Evolutionary conservation across 805 yeast species (phyloP).

Genomic region (Schizosaccharomyces pombe): DNA sequence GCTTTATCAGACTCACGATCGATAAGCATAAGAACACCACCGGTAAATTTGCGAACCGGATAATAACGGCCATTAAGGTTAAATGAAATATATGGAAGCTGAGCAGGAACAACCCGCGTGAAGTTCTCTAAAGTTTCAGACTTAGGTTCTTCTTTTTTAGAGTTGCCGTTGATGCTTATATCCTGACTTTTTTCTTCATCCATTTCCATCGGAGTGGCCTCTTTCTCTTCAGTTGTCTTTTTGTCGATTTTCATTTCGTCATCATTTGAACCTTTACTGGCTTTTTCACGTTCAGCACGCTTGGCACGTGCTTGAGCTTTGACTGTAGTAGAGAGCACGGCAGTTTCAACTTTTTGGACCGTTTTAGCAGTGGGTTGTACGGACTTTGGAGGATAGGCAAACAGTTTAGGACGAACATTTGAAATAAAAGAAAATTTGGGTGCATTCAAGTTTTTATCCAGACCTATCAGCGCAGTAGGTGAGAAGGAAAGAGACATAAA

Average conservation of each 20-base stretch:
- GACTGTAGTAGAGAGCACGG: slow-evolving; percentile 80
- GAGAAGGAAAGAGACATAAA: slow-evolving; percentile 76
- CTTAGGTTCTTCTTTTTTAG: slow-evolving; percentile 11
- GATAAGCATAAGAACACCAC: slow-evolving; percentile 16
- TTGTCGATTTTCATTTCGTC: slow-evolving; percentile 20
- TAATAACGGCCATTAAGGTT: slow-evolving; percentile 48
- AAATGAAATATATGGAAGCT: slow-evolving; percentile 62
- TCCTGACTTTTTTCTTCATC: slow-evolving; percentile 12
- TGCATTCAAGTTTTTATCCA: slow-evolving; percentile 59
- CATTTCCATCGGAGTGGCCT: slow-evolving; percentile 9
- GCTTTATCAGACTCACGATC: slow-evolving; percentile 14
- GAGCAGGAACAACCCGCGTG: slow-evolving; percentile 75
- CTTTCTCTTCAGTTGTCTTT: slow-evolving; percentile 8
- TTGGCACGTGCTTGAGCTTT: slow-evolving; percentile 84
- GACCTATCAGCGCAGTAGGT: slow-evolving; percentile 77
- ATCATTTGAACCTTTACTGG: slow-evolving; percentile 22
- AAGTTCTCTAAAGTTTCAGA: slow-evolving; percentile 31
- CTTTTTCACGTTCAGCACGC: slow-evolving; percentile 32
- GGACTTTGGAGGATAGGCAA: slow-evolving; percentile 72
- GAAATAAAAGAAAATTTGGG: slow-evolving; percentile 68
- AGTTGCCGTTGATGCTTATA: slow-evolving; percentile 19
- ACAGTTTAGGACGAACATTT: slow-evolving; percentile 53
- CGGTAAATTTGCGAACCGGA: slow-evolving; percentile 44
- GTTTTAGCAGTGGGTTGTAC: slow-evolving; percentile 61
- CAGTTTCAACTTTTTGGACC: slow-evolving; percentile 75